Base-by-base conservation (phyloP, 163 green algal species). In the Prototheca wickerhamii region DNA sequence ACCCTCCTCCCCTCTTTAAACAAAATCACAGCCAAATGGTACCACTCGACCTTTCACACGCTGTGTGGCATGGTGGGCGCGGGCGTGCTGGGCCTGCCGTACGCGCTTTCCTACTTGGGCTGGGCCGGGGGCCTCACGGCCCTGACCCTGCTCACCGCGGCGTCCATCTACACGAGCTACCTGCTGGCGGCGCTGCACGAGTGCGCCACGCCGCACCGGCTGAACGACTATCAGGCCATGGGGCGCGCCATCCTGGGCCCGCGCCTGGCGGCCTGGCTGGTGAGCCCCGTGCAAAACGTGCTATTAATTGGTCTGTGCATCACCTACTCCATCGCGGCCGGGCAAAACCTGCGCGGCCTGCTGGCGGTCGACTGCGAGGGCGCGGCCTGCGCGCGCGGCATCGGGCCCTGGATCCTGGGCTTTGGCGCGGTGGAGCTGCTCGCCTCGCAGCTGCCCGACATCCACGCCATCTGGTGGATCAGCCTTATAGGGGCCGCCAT, bases 381-480 rank as follows among this genome's bases (percentile, higher is more conserved):
- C 25, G 57, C 62, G 29, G 72, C 68, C 49, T 79, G 72, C 64
- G 49, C 71, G 37, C 52, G 40, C 31, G 72, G 72, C 43, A 70
- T 75, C 25, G 17, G 25, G 30, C 31, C 29, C 6, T 82, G 67
- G 71, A 83, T 83, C n/a, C 49, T 77, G 26, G 4, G 70, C 1
- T 85, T 85, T 68, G 70, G 58, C 6, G 65, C 42, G 21, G 34
- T 74, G 28, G 69, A 85, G 67, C 59, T 83, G 20, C n/a, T 64
- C 28, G 62, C 83, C 8, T 71, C 49, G 53, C 76, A 82, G 58
- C 46, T 81, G 12, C 73, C 70, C 20, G 73, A 85, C 64, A 78
- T 83, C 43, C 76, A 85, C 58, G 72, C 61, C 18, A 58, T 85
- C 29, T 83, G 78, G 75, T 83, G 78, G 76, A 55, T 83, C 8